A percentile compares a stretch with the other conserved stretches of the same genome.
Conservation (phyloP, 2,329 filamentous ascomycete genomes). For the Immersiporthe knoxdaviesiana region DNA sequence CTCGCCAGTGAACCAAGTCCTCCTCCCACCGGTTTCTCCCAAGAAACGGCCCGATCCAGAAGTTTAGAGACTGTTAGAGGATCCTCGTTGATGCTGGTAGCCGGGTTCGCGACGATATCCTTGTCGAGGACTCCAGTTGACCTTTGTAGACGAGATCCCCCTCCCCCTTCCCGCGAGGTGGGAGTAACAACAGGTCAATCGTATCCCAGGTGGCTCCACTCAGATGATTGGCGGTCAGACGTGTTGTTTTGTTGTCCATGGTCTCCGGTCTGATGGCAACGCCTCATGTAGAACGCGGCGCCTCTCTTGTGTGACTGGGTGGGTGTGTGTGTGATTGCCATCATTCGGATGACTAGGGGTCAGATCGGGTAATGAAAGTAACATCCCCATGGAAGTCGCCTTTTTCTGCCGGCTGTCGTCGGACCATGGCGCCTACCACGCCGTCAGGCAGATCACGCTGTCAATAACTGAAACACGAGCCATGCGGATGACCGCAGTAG, state of each 20-base stretch:
- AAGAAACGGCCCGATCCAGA: constrained; percentile 11
- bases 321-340: neutral
- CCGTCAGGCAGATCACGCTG: constrained; percentile 15
- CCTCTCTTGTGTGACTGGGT: neutral
- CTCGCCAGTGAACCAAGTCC: neutral
- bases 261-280: neutral
- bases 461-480: constrained; percentile 7
- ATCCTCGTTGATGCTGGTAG: neutral
- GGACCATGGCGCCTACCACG: neutral
- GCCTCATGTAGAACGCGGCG: neutral
- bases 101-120: neutral
- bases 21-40: too few species aligned
- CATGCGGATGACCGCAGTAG: constrained; percentile 17
- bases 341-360: neutral
- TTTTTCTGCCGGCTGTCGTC: neutral
- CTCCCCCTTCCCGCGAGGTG: neutral
- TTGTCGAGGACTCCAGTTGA: neutral
- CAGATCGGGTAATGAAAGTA: neutral
- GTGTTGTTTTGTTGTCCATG: neutral
- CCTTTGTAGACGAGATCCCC: neutral
- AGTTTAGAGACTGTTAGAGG: neutral
- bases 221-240: constrained; percentile 1
- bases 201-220: constrained; percentile 12
- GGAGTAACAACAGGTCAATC: neutral
- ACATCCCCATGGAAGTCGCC: neutral